Evolutionary conservation across 768 basidiomycete species (phyloP).

Genomic region (Sporobolomyces phaffii): DNA sequence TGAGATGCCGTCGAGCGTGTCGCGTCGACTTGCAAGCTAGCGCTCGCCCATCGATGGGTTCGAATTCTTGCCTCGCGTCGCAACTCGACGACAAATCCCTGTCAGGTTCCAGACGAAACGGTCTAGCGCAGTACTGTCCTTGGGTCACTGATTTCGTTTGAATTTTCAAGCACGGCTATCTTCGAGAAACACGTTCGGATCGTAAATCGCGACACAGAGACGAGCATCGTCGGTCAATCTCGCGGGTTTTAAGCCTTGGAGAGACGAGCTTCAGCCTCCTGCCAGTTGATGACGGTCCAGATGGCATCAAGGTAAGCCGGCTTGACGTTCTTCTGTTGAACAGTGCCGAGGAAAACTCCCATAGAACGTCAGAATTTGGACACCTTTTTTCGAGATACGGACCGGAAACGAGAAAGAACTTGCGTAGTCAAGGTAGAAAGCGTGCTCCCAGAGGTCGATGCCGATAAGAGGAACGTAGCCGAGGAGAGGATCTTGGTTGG

Average conservation of each 20-base stretch:
- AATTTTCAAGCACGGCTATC: neutral
- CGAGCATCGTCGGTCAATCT: too few species aligned
- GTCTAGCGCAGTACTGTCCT: too few species aligned
- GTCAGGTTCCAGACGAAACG: too few species aligned
- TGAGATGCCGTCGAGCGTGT: too few species aligned
- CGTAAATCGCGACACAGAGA: too few species aligned
- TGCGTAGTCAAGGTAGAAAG: conserved; percentile 69
- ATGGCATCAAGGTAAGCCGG: conserved; percentile 88
- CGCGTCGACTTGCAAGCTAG: too few species aligned
- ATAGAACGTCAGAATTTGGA: too few species aligned
- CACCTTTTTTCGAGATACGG: too few species aligned
- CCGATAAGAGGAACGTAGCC: conserved; percentile 87
- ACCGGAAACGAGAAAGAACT: neutral
- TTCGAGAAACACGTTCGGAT: neutral
- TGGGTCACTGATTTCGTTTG: too few species aligned
- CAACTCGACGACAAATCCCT: too few species aligned
- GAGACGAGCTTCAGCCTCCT: conserved; percentile 65
- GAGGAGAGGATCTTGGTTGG: conserved; percentile 86
- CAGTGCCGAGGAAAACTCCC: neutral
- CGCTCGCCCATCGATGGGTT: too few species aligned
- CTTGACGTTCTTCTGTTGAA: conserved; percentile 67
- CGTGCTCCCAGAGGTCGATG: conserved; percentile 96
- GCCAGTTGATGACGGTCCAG: conserved; percentile 90
- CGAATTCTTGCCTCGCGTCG: too few species aligned
- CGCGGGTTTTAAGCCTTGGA: conserved; percentile 23